Conservation (phyloP, 2,329 filamentous ascomycete genomes). For the Fonsecaea pedrosoi region DNA sequence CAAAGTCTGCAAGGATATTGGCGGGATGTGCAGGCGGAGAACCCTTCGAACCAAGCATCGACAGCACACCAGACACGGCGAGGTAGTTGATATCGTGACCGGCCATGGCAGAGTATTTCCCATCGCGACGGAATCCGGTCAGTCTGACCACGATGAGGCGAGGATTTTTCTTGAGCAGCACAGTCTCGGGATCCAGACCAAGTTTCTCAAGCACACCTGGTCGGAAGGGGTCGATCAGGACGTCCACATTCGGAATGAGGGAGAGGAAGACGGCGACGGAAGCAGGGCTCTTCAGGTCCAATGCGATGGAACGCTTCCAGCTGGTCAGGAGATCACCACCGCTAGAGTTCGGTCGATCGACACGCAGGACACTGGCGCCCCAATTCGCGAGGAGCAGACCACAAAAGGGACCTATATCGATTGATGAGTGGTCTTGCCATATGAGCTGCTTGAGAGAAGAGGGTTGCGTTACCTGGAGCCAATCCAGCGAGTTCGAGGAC, state of each 20-base stretch:
- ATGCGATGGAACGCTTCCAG: constrained; percentile 76
- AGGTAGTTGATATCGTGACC: constrained; percentile 98
- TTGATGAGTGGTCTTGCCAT: neutral
- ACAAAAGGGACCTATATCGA: constrained; percentile 75
- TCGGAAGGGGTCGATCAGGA: constrained; percentile 92
- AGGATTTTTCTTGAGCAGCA: constrained; percentile 72
- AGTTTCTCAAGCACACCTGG: constrained; percentile 88
- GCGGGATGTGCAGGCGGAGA: constrained; percentile 76
- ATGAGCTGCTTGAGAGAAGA: too few relatives aligned
- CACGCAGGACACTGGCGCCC: constrained; percentile 83
- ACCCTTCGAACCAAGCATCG: constrained; percentile 71
- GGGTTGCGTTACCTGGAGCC: constrained; percentile 61
- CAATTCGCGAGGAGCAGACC: constrained; percentile 89
- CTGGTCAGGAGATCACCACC: constrained; percentile 74
- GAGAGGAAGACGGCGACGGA: constrained; percentile 71
- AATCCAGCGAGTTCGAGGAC: constrained; percentile 72
- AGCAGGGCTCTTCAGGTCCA: constrained; percentile 78
- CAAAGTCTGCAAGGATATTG: constrained; percentile 90
- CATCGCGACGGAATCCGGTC: constrained; percentile 88
- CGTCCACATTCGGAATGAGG: constrained; percentile 70
- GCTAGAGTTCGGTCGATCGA: constrained; percentile 70
- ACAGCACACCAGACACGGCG: constrained; percentile 80
- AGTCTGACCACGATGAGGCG: constrained; percentile 81
- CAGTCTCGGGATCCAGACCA: constrained; percentile 72
- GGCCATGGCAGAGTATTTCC: constrained; percentile 84